Percentiles rank a stretch among this genome's conserved stretches.
Conservation (phyloP, 78 protist genomes). For the Planoprotostelium fungivorum region DNA sequence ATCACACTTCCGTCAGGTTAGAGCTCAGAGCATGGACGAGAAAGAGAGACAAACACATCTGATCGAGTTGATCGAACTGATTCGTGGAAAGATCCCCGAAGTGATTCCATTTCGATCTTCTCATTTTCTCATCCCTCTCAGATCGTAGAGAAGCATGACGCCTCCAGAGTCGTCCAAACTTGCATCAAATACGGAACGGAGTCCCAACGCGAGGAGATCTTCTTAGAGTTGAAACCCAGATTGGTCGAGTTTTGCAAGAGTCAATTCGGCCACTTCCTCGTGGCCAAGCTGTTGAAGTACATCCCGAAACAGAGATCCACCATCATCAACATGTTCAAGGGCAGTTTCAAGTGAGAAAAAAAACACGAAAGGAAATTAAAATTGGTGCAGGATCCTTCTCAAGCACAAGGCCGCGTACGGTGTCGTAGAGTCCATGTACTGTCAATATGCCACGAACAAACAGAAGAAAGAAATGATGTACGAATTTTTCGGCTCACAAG, state of each 20-base stretch:
- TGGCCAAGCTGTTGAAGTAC: slow-evolving; percentile 26
- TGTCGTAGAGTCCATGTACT: slow-evolving; percentile 24
- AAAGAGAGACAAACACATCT: slow-evolving; percentile 28
- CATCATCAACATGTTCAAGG: slow-evolving; percentile 23
- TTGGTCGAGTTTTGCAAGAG: slow-evolving; percentile 2
- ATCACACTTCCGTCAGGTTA: slow-evolving; percentile 12
- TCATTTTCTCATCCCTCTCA: neutral
- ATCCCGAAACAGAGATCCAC: slow-evolving; percentile 16
- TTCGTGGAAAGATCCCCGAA: neutral
- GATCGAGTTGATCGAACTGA: neutral
- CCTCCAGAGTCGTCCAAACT: slow-evolving; percentile 55
- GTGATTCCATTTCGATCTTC: neutral
- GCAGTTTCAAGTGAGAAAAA: neutral
- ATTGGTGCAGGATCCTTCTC: neutral
- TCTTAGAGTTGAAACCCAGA: slow-evolving; percentile 29
- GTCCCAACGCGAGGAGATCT: slow-evolving; percentile 24
- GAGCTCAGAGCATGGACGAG: slow-evolving; percentile 1
- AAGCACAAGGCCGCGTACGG: neutral
- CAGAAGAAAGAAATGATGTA: slow-evolving; percentile 24
- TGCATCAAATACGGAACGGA: slow-evolving; percentile 40
- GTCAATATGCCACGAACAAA: slow-evolving; percentile 18
- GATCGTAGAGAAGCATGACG: slow-evolving; percentile 60
- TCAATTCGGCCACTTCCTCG: slow-evolving; percentile 35
- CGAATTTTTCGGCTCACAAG: slow-evolving; percentile 62
- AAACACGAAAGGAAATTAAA: neutral